Conservation (phyloP, 2,329 filamentous ascomycete genomes). For the Alternaria dauci region DNA sequence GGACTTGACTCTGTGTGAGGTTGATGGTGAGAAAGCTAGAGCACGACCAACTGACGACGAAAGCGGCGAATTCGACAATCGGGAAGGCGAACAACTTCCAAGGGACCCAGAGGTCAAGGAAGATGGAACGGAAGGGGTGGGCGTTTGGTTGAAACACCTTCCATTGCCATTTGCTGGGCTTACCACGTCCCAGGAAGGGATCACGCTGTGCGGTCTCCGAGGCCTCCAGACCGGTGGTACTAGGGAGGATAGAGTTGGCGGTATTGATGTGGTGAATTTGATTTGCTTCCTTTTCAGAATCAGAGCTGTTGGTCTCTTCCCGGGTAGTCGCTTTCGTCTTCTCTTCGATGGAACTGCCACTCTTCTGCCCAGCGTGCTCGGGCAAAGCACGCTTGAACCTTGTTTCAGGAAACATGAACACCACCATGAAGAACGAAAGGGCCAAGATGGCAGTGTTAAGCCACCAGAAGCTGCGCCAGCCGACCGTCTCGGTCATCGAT, state of each 20-base stretch:
- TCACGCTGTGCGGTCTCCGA: slow-evolving; percentile 57
- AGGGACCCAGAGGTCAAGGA: slow-evolving; percentile 66
- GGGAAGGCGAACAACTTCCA: slow-evolving; percentile 70
- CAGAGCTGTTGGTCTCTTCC: slow-evolving; percentile 20
- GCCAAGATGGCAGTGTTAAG: slow-evolving; percentile 66
- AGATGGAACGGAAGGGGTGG: slow-evolving; percentile 56
- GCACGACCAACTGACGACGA: slow-evolving; percentile 68
- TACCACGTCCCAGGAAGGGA: slow-evolving; percentile 64
- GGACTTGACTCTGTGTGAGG: slow-evolving; percentile 65
- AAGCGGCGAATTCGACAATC: slow-evolving; percentile 69
- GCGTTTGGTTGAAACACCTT: slow-evolving; percentile 60
- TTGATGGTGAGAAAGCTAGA: slow-evolving; percentile 67
- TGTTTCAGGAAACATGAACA: slow-evolving; percentile 71
- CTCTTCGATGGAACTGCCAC: slow-evolving; percentile 21
- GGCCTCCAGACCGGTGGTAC: slow-evolving; percentile 33
- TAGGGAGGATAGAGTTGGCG: slow-evolving; percentile 24
- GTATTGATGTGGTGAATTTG: slow-evolving; percentile 38
- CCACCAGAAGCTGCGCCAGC: slow-evolving; percentile 73
- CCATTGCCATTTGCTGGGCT: slow-evolving; percentile 65
- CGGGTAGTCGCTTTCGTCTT: slow-evolving; percentile 25
- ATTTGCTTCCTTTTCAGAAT: slow-evolving; percentile 33
- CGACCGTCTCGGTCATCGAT: slow-evolving; percentile 65
- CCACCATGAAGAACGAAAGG: slow-evolving; percentile 59
- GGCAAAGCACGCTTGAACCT: slow-evolving; percentile 62
- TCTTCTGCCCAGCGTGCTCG: slow-evolving; percentile 26